These are phyloP conservation scores for Dothideomycetes sp. DNA, from an alignment of 2,329 filamentous ascomycete species.

Conservation along the genomic window DNA sequence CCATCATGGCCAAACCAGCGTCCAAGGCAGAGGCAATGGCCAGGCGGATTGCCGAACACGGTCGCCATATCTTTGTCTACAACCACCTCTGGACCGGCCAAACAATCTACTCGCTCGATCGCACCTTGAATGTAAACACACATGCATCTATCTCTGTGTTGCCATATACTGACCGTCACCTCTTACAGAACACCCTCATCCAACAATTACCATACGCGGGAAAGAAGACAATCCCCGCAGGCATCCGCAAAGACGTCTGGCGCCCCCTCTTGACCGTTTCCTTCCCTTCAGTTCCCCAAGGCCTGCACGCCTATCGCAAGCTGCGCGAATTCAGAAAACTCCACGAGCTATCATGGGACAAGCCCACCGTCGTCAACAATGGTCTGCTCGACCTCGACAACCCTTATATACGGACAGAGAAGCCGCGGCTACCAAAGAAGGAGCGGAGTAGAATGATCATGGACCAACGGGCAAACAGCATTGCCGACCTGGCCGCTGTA, in stretches of 20 bases:
- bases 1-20: neutral
- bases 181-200: constrained; percentile 26
- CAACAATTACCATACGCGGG: constrained; percentile 51
- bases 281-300: constrained; percentile 39
- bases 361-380: constrained; percentile 9
- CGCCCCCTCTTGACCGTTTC: constrained; percentile 47
- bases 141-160: neutral
- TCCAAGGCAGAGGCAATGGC: constrained; percentile 16
- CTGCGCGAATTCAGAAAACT: constrained; percentile 50
- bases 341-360: constrained; percentile 44
- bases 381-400: neutral
- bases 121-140: constrained; percentile 40
- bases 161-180: constrained; percentile 1
- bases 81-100: constrained; percentile 51
- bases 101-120: constrained; percentile 51
- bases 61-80: constrained; percentile 53
- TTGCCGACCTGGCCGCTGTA: constrained; percentile 50
- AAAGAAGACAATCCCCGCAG: constrained; percentile 50
- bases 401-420: constrained; percentile 17
- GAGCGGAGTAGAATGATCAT: constrained; percentile 40
- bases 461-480: constrained; percentile 53
- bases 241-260: constrained; percentile 53
- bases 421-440: constrained; percentile 21
- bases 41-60: constrained; percentile 31
- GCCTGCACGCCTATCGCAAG: constrained; percentile 44